Conservation (phyloP, 2,329 filamentous ascomycete genomes). For the Fusarium hainanense region DNA sequence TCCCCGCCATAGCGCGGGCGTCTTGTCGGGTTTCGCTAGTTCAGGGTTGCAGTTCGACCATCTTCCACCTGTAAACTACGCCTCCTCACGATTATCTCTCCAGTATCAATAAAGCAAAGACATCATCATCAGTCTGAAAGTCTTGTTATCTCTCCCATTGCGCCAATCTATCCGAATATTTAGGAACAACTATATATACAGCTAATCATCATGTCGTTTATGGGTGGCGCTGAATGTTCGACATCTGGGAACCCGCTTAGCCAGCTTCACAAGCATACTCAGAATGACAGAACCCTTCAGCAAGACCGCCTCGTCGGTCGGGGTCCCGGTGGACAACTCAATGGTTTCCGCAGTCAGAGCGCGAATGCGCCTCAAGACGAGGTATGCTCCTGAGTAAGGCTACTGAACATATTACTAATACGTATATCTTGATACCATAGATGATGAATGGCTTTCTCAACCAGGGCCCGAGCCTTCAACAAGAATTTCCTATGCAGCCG, state of each 20-base stretch:
- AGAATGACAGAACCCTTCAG: conserved; percentile 95
- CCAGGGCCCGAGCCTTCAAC: conserved; percentile 71
- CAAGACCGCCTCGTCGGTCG: conserved; percentile 86
- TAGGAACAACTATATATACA: conserved; percentile 13
- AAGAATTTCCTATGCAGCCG: conserved; percentile 65
- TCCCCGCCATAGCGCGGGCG: conserved; percentile 41
- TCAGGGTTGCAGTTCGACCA: conserved; percentile 17
- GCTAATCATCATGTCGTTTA: conserved; percentile 81
- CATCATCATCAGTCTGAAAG: conserved; percentile 5
- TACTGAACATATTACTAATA: conserved; percentile 47
- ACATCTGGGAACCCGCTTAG: conserved; percentile 95
- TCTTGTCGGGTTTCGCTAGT: conserved; percentile 27
- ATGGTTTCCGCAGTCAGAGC: conserved; percentile 79
- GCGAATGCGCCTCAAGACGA: conserved; percentile 79
- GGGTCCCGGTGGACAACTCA: conserved; percentile 75
- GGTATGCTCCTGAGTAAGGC: conserved; percentile 55
- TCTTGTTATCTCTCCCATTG: not conserved
- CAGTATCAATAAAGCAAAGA: not conserved
- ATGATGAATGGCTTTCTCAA: conserved; percentile 96
- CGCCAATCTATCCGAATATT: conserved; percentile 13
- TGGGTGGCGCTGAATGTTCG: conserved; percentile 95
- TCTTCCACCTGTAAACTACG: conserved; percentile 32
- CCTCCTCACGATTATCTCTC: conserved; percentile 3
- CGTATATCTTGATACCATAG: conserved; percentile 56
- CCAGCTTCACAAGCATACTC: conserved; percentile 96